These are phyloP conservation scores for Tetrapisispora iriomotensis DNA, from an alignment of 805 yeast genomes.

Conservation along the genomic window DNA sequence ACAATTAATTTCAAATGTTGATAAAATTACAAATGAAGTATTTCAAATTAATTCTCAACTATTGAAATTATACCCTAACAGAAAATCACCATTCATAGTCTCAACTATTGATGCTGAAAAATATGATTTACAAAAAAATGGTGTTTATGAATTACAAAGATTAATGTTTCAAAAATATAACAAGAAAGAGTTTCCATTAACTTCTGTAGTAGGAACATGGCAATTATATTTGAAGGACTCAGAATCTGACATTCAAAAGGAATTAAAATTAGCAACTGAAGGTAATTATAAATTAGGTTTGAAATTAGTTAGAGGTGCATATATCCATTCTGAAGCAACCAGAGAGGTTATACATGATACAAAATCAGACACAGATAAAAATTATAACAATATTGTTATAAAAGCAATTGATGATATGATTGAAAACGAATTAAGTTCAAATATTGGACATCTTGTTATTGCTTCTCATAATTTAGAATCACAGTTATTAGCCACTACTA, in stretches of 20 bases:
- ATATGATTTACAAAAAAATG: constrained; percentile 66
- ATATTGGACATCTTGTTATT: constrained; percentile 70
- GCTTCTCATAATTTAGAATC: constrained; percentile 85
- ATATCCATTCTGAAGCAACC: constrained; percentile 78
- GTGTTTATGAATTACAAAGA: constrained; percentile 86
- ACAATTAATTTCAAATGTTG: constrained; percentile 54
- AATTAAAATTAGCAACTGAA: constrained; percentile 52
- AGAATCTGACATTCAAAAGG: constrained; percentile 47
- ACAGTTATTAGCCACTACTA: constrained; percentile 58
- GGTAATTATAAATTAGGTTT: constrained; percentile 66
- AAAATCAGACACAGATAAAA: constrained; percentile 69
- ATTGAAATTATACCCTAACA: constrained; percentile 44
- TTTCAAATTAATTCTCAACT: constrained; percentile 43
- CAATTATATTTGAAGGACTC: constrained; percentile 84
- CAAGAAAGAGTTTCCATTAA: constrained; percentile 40
- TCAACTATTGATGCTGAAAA: constrained; percentile 89
- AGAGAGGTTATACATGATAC: constrained; percentile 65
- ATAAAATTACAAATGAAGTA: constrained; percentile 48
- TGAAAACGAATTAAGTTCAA: constrained; percentile 34
- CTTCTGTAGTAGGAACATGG: constrained; percentile 78
- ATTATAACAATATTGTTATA: constrained; percentile 63
- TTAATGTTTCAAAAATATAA: constrained; percentile 67
- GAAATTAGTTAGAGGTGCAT: constrained; percentile 92
- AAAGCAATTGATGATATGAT: constrained; percentile 51
- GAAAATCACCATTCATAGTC: constrained; percentile 63